Evolutionary conservation across 306 rosid species (phyloP).

Genomic region (Sindora glabra): DNA sequence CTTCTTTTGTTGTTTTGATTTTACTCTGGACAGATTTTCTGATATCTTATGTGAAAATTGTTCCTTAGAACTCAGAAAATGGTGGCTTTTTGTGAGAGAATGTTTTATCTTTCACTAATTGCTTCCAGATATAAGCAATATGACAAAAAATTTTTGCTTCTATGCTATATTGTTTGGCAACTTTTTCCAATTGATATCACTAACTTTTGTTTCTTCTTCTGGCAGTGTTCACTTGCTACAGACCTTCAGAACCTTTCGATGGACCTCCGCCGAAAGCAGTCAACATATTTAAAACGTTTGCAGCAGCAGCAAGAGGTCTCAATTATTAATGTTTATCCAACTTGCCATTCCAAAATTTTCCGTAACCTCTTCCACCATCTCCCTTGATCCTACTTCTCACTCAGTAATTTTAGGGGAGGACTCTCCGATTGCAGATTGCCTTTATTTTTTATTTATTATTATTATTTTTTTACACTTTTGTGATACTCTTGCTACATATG

Average conservation of each 20-base stretch:
- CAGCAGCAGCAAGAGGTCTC: slow-evolving; percentile 72
- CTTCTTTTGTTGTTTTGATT: not conserved
- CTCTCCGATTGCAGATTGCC: not conserved
- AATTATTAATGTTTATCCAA: slow-evolving; percentile 2
- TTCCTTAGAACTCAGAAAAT: not conserved
- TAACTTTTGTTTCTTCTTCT: slow-evolving; percentile 22
- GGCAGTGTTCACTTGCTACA: slow-evolving; percentile 78
- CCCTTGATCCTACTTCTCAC: not conserved
- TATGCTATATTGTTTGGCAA: not conserved
- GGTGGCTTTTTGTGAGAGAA: not conserved
- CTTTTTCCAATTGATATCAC: slow-evolving; percentile 12
- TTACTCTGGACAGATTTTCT: not conserved
- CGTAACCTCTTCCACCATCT: not conserved
- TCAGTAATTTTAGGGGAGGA: not conserved
- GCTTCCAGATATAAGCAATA: not conserved
- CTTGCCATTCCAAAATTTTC: not conserved
- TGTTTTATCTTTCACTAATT: not conserved
- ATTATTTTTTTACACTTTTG: too few species aligned
- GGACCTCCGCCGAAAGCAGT: slow-evolving; percentile 69
- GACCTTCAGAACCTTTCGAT: slow-evolving; percentile 75
- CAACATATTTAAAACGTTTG: slow-evolving; percentile 56
- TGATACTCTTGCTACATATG: not conserved
- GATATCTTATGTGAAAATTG: not conserved
- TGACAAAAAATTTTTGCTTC: not conserved
- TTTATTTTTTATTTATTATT: not conserved